Evolutionary conservation across 1,284 basidiomycete genomes (phyloP).

Genomic region (Malassezia yamatoensis): DNA sequence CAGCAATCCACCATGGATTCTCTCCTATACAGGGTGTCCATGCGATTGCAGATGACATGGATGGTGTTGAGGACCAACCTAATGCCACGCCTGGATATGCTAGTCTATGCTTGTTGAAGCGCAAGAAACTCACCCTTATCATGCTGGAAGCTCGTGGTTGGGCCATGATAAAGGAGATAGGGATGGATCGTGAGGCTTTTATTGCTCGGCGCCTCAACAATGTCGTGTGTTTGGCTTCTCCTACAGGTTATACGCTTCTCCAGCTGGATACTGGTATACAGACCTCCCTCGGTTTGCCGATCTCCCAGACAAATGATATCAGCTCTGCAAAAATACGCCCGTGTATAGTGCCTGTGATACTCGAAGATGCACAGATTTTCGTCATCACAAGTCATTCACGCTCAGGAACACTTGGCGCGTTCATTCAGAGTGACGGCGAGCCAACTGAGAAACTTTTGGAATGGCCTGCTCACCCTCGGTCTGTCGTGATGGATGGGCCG

Average conservation of each 20-base stretch:
- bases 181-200: slow-evolving; percentile 35
- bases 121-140: slow-evolving; percentile 31
- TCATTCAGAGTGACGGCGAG: slow-evolving; percentile 38
- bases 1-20: slow-evolving; percentile 5
- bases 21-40: slow-evolving; percentile 20
- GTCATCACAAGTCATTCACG: slow-evolving; percentile 42
- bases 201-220: slow-evolving; percentile 35
- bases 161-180: slow-evolving; percentile 30
- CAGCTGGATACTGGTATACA: slow-evolving; percentile 25
- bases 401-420: slow-evolving; percentile 37
- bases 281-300: slow-evolving; percentile 39
- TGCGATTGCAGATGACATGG: slow-evolving; percentile 21
- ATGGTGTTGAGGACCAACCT: not conserved
- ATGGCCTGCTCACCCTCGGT: slow-evolving; percentile 43
- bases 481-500: slow-evolving; percentile 25
- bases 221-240: slow-evolving; percentile 37
- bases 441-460: slow-evolving; percentile 41
- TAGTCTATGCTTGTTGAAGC: slow-evolving; percentile 35
- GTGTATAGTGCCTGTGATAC: slow-evolving; percentile 32
- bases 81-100: slow-evolving; percentile 12
- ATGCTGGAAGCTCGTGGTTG: slow-evolving; percentile 28
- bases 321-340: slow-evolving; percentile 37
- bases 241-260: slow-evolving; percentile 37
- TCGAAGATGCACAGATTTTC: slow-evolving; percentile 21
- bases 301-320: slow-evolving; percentile 35